phyloP scores from a whole-genome alignment of 169 alveolate species.

The Babesia sp. region DNA sequence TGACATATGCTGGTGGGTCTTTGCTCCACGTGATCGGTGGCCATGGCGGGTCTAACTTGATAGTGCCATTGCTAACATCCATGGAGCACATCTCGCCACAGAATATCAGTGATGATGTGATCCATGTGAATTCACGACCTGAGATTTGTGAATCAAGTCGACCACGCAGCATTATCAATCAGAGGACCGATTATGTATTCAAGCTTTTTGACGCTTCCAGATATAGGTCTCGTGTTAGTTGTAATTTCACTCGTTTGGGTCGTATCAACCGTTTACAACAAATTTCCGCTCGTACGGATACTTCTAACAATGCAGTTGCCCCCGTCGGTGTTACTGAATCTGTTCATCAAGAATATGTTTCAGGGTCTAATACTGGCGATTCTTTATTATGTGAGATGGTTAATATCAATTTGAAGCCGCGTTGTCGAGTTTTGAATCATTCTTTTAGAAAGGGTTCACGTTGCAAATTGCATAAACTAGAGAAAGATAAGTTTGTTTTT shows the following conservation, averaged over 20 bases:
- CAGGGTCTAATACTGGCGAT: too few species aligned
- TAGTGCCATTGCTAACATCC: neutral
- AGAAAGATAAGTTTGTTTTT: neutral
- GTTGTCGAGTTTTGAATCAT: constrained; percentile 15
- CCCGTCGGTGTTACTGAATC: too few species aligned
- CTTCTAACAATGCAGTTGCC: neutral
- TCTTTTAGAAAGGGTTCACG: neutral
- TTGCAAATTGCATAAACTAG: constrained; percentile 1
- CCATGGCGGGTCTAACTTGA: constrained; percentile 9
- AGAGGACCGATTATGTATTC: constrained; percentile 5
- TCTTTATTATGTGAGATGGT: too few species aligned
- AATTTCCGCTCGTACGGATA: neutral
- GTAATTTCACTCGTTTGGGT: neutral
- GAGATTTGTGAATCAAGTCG: neutral
- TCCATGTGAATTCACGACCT: constrained; percentile 18
- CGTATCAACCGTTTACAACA: neutral
- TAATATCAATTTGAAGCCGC: neutral
- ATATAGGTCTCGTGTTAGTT: neutral
- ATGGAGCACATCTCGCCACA: neutral
- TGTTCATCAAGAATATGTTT: too few species aligned
- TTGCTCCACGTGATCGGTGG: constrained; percentile 10
- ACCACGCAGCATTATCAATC: neutral
- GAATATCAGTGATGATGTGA: neutral
- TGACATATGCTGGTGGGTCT: neutral
- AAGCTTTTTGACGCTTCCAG: neutral